Conservation (phyloP, 2,329 filamentous ascomycete genomes). For the Phyllachora maydis region DNA sequence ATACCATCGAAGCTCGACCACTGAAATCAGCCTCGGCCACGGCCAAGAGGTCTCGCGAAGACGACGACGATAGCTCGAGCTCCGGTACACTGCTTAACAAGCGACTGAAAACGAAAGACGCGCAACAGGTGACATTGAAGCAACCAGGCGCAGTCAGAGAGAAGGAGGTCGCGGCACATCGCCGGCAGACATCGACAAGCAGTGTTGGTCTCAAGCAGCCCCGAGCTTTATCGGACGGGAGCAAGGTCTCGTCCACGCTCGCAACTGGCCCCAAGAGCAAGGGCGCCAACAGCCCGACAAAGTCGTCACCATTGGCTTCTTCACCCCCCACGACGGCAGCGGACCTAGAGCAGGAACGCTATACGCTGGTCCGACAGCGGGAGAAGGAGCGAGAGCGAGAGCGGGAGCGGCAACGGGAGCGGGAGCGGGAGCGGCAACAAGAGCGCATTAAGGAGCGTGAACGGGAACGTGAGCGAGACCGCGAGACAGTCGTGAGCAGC, state of each 20-base stretch:
- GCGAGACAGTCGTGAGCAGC: conserved; percentile 7
- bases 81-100: conserved; percentile 36
- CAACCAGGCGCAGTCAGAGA: conserved; percentile 10
- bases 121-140: conserved; percentile 14
- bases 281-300: conserved; percentile 19
- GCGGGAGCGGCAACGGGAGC: conserved; percentile 6
- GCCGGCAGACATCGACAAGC: neutral
- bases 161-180: neutral
- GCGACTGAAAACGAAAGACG: conserved; percentile 5
- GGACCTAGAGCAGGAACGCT: conserved; percentile 33
- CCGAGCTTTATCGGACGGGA: neutral
- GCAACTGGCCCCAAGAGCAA: conserved; percentile 7
- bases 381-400: too few relatives aligned
- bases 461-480: conserved; percentile 5
- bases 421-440: too few relatives aligned
- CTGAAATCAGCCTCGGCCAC: too few relatives aligned
- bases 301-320: conserved; percentile 44
- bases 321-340: conserved; percentile 46
- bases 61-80: conserved; percentile 36
- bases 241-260: too few relatives aligned
- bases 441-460: too few relatives aligned
- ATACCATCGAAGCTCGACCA: conserved; percentile 10
- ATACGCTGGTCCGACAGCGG: too few relatives aligned
- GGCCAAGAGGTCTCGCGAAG: conserved; percentile 30
- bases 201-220: neutral